Percentiles rank a stretch among this genome's conserved stretches.
Evolutionary conservation across 768 basidiomycete genomes (phyloP).

Genomic region (Tulasnella sp.): DNA sequence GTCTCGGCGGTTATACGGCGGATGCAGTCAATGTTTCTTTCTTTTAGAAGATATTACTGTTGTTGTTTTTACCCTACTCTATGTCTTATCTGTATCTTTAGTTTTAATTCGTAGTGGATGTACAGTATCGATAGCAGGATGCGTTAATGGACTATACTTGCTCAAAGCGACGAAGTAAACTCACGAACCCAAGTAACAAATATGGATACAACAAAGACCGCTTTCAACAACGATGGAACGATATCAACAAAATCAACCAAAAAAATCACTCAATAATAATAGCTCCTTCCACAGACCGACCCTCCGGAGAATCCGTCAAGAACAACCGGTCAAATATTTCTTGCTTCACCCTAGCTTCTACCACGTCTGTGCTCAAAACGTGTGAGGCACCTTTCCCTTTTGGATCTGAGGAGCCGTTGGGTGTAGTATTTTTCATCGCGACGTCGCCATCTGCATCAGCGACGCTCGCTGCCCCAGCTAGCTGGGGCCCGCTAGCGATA

Average conservation of each 20-base stretch:
- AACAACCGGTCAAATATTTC: neutral
- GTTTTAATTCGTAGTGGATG: neutral
- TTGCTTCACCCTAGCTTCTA: neutral
- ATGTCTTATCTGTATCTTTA: neutral
- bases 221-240: neutral
- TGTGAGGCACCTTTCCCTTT: neutral
- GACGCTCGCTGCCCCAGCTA: neutral
- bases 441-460: neutral
- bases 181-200: too few relatives aligned
- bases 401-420: neutral
- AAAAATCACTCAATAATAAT: neutral
- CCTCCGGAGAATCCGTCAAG: neutral
- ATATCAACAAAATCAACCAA: neutral
- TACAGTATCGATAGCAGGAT: neutral
- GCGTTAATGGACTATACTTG: neutral
- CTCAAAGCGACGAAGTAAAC: neutral
- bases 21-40: constrained; percentile 8
- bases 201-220: too few relatives aligned
- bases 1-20: neutral
- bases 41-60: neutral
- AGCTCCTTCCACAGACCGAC: neutral
- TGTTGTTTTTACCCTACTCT: neutral
- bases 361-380: neutral
- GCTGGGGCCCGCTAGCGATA: neutral
- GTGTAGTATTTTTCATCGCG: neutral